A percentile compares a stretch with the other conserved stretches of the same genome.
Conservation (phyloP, 176 grass and related monocot species). For the Chrysopogon serrulatus region DNA sequence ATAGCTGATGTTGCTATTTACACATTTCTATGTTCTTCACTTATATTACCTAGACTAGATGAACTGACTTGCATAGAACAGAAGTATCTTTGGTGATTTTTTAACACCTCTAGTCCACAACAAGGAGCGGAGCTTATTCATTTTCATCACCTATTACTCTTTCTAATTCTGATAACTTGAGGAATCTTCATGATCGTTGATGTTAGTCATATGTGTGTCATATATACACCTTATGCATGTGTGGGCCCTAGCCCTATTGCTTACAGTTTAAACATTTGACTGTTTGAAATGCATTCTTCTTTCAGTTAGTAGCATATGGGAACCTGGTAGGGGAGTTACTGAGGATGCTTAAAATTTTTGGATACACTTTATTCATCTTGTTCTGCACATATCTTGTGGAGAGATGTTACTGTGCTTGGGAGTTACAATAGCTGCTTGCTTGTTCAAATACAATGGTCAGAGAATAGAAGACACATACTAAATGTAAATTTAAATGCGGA, state of each 20-base stretch:
- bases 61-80: background rate
- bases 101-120: background rate
- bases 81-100: background rate
- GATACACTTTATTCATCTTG: background rate
- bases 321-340: background rate
- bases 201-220: no score
- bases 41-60: background rate
- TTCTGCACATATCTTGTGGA: constrained; percentile 7
- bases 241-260: no score
- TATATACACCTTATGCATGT: no score
- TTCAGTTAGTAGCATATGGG: background rate
- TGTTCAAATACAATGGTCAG: background rate
- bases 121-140: background rate
- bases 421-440: background rate
- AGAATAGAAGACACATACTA: background rate
- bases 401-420: background rate
- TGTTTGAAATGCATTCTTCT: background rate
- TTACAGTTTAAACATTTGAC: background rate
- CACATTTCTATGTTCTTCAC: background rate
- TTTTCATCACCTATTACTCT: background rate
- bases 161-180: background rate
- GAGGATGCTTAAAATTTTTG: background rate
- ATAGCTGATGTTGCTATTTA: background rate
- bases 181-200: background rate
- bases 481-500: no score